Base-by-base conservation (phyloP, 305 asterid species). In the Fraxinus angustifolia region DNA sequence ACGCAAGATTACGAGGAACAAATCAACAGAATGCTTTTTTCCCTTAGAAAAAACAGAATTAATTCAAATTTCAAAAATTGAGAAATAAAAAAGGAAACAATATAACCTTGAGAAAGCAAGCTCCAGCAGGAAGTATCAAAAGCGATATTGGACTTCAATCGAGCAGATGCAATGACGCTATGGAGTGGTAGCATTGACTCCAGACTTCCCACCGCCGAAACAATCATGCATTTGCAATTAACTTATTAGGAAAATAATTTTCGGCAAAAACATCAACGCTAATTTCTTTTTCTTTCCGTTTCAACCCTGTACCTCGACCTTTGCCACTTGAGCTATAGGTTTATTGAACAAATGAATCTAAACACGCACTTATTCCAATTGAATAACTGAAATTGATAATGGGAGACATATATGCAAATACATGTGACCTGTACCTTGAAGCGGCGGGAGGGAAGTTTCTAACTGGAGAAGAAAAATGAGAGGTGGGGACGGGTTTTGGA, bases 181-280 rank as follows among this genome's bases (percentile, higher is more conserved):
- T 90, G 93, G 14, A 89, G 86, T 21, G 93, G 93, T 83, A 89
- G 62, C 92, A 89, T 85, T 19, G 93, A 83, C 60, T 81, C 90
- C 79, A 90, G 73, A 78, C 88, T 78, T 45, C 86, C 89, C 84
- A 90, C 56, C 71, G 79, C 87, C 11, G 86, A 83, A 76, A 84
- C 88, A 84, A 87, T 62, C 85, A 90, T 90, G 75, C 75, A 78
- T 33, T 75, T 35, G 17, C 48, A 79, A 60, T 50, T 50, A 38
- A 6, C 68, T 53, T 53, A 16, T 4, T 1, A 53, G 23, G 23
- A 53, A 53, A 53, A 53, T 53, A 53, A 50, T 3, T 50, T 53
- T 53, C 8, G 8, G 62, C 62, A 53, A 1, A 53, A 53, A n/a
- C 8, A 53, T 53, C 62, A n/a, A 53, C 23, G 1, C 4, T 53